These are phyloP conservation scores for Phytophthora citrophthora DNA, from an alignment of 352 stramenopile genomes.

Conservation along the genomic window DNA sequence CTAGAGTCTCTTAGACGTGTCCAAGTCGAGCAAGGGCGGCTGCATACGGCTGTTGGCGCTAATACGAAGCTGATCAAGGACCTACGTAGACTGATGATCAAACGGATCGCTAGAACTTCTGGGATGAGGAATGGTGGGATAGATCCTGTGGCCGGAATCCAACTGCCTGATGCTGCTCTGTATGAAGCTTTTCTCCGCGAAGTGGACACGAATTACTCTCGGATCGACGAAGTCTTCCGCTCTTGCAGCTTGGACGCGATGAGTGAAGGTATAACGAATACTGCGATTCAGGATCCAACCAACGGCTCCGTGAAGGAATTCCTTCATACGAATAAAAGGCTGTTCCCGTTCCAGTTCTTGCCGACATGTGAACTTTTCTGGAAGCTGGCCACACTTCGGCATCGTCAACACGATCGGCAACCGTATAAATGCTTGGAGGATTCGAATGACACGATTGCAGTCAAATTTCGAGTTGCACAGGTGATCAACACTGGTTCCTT, in stretches of 20 bases:
- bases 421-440: not conserved
- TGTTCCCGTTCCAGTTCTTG: slow-evolving; percentile 3
- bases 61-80: slow-evolving; percentile 8
- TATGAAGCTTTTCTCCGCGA: slow-evolving; percentile 3
- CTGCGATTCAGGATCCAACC: not conserved
- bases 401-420: slow-evolving; percentile 2
- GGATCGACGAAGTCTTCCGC: slow-evolving; percentile 12
- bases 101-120: not conserved
- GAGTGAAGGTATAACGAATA: not conserved
- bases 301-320: not conserved
- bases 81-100: slow-evolving; percentile 1
- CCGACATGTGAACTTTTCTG: not conserved
- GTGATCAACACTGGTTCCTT: not conserved
- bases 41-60: not conserved
- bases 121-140: not conserved
- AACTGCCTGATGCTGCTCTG: not conserved
- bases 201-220: slow-evolving; percentile 15
- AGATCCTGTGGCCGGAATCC: not conserved
- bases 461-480: slow-evolving; percentile 4
- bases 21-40: slow-evolving; percentile 3
- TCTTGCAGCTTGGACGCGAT: slow-evolving; percentile 1
- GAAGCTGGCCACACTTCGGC: not conserved
- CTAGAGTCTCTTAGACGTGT: not conserved
- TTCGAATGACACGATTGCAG: not conserved
- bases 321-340: not conserved